phyloP scores from a whole-genome alignment of 768 basidiomycete genomes.

The Dentipellis fragilis region DNA sequence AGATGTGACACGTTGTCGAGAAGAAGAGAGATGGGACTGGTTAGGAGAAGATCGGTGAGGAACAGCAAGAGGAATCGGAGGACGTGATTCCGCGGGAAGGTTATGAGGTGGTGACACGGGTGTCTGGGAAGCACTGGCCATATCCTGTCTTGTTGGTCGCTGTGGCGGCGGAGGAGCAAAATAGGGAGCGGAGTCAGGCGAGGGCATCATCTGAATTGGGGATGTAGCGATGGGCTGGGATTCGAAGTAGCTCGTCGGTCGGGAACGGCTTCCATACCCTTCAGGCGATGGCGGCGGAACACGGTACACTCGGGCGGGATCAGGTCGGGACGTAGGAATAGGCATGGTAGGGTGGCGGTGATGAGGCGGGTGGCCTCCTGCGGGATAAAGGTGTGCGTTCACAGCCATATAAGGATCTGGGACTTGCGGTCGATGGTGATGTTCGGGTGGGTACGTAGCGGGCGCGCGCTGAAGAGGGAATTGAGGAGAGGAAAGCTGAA shows the following conservation, averaged over 20 bases:
- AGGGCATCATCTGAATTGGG: background rate
- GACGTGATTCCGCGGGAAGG: background rate
- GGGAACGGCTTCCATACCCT: background rate
- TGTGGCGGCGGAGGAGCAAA: background rate
- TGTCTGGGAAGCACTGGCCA: too few relatives aligned
- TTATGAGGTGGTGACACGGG: too few relatives aligned
- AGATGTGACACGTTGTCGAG: background rate
- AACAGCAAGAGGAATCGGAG: background rate
- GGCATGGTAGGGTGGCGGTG: background rate
- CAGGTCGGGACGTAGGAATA: background rate
- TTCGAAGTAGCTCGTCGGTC: background rate
- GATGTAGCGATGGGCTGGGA: background rate
- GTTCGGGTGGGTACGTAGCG: slow-evolving; percentile 4
- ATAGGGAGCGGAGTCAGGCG: background rate
- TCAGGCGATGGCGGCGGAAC: background rate
- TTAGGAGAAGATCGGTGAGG: background rate
- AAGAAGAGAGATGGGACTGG: background rate
- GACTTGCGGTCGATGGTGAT: background rate
- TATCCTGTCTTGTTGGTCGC: too few relatives aligned
- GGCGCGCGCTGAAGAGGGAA: slow-evolving; percentile 6
- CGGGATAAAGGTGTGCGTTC: slow-evolving; percentile 1
- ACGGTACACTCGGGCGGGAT: background rate
- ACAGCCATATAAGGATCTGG: background rate
- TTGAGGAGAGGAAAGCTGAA: background rate
- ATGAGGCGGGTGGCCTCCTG: background rate